Evolutionary conservation across 1,284 basidiomycete genomes (phyloP).

Genomic region (Mycosarcoma maydis): DNA sequence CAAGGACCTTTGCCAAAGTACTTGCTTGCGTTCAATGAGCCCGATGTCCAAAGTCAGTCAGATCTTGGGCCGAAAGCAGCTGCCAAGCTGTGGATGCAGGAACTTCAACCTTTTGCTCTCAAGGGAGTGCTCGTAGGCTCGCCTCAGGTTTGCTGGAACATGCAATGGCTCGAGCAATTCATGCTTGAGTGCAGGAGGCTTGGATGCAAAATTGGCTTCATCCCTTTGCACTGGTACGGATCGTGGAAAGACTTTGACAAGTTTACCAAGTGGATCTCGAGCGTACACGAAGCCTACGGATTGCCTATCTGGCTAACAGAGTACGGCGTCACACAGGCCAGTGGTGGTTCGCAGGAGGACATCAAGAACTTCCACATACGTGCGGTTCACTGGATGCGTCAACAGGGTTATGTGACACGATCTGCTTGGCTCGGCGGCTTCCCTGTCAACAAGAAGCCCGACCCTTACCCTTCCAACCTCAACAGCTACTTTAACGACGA

Average conservation of each 20-base stretch:
- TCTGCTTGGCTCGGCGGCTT: conserved; percentile 62
- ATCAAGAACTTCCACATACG: conserved; percentile 50
- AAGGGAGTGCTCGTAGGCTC: conserved; percentile 56
- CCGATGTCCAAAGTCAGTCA: conserved; percentile 57
- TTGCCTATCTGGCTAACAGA: conserved; percentile 63
- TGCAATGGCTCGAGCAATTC: conserved; percentile 60
- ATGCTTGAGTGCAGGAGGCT: conserved; percentile 48
- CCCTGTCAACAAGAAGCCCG: conserved; percentile 52
- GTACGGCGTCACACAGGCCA: conserved; percentile 56
- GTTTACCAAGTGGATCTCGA: conserved; percentile 52
- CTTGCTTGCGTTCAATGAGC: conserved; percentile 62
- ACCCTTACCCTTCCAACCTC: conserved; percentile 49
- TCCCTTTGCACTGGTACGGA: conserved; percentile 66
- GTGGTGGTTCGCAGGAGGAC: conserved; percentile 33
- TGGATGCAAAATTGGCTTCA: conserved; percentile 57
- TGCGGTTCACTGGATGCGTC: conserved; percentile 50
- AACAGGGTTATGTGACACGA: conserved; percentile 51
- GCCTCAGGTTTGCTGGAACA: conserved; percentile 62
- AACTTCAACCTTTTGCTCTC: conserved; percentile 56
- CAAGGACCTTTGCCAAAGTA: conserved; percentile 20
- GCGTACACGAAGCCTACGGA: conserved; percentile 42
- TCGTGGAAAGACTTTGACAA: conserved; percentile 51
- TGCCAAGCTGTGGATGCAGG: conserved; percentile 53
- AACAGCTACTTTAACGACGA: conserved; percentile 58
- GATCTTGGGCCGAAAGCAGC: conserved; percentile 52